Base-by-base conservation (phyloP, 2,329 filamentous ascomycete species). In the Aspergillus aculeatus region DNA sequence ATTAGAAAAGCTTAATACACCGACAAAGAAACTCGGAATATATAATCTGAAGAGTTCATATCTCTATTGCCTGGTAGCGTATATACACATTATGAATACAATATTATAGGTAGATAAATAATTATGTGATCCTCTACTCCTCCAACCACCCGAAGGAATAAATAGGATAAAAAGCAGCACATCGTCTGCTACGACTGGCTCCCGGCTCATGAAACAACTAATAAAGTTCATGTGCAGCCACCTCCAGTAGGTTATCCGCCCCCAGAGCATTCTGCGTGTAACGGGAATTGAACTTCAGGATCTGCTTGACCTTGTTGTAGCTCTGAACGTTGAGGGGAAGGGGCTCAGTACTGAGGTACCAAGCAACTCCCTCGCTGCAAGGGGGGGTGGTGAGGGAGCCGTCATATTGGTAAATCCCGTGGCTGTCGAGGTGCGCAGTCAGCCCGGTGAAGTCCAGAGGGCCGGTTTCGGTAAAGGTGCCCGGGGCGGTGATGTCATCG, bases 361-460 rank as follows among this genome's bases (percentile, higher is more conserved):
- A 68, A 4, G 50, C 41, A 38, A 88, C 75, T 26, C 81, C 81
- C 71, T 87, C 84, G 16, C 78, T 77, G 74, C 86, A 88, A 4
- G 86, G 86, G 21, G 86, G 86, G 0, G 85, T 87, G 47, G 86
- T 88, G 50, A 88, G 77, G 19, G 83, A 86, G 21, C 86, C 86
- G 12, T 73, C 71, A 76, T 88, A 88, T 59, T 78, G 77, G 66
- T 78, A 80, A 56, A 83, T 72, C 4, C 71, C 68, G 10, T 74
- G 75, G 2, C 68, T 68, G 24, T 75, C 71, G 50, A 83, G 68
- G 44, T 75, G 69, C 9, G 64, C 50, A 31, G 74, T 68, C 0
- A 84, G 68, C 51, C 73, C 73, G 32, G 67, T 65, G 73, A 83
- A 82, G 69, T 78, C 71, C 9, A 85, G 77, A 5, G 68, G 56